A percentile compares a stretch with the other conserved stretches of the same genome.
Conservation (phyloP, 345 rosid species). For the Bruguiera parviflora region DNA sequence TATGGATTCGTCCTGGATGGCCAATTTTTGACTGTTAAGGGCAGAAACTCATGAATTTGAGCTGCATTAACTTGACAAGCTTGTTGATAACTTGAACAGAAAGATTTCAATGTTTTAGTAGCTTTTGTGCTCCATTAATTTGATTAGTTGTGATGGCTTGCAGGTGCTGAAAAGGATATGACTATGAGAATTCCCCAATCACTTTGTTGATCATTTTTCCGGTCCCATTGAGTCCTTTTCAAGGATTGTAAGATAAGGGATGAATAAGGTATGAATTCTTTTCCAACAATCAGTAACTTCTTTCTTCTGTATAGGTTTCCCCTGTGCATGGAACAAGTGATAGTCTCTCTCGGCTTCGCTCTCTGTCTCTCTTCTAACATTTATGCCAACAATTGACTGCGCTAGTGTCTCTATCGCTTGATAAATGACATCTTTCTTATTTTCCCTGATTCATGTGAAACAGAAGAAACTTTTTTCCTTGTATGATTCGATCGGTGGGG, state of each 20-base stretch:
- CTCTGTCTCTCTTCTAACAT: too few species aligned
- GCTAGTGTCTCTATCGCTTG: too few species aligned
- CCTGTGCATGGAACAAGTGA: too few species aligned
- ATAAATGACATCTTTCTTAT: too few species aligned
- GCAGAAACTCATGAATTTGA: conserved; percentile 90
- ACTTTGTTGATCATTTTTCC: conserved; percentile 77
- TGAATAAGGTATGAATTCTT: neutral
- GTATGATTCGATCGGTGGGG: too few species aligned
- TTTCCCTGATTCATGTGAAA: too few species aligned
- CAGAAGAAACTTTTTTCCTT: too few species aligned
- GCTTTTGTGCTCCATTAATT: conserved; percentile 11
- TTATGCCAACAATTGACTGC: too few species aligned
- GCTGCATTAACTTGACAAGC: conserved; percentile 77
- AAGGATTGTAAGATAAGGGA: conserved; percentile 94
- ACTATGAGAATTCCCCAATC: conserved; percentile 78
- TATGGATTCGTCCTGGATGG: conserved; percentile 48
- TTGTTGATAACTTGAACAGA: conserved; percentile 62
- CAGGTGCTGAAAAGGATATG: conserved; percentile 70
- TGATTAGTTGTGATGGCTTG: conserved; percentile 11
- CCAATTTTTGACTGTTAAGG: conserved; percentile 68
- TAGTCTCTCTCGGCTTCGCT: too few species aligned
- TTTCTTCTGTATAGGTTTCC: too few species aligned
- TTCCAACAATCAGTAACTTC: too few species aligned
- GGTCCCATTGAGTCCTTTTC: conserved; percentile 91
- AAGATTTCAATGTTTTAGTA: neutral